Evolutionary conservation across 371 early-diverging fungal species (phyloP), one percentile per base, ranked within the genome.

Genomic region (Capniomyces stellatus): DNA sequence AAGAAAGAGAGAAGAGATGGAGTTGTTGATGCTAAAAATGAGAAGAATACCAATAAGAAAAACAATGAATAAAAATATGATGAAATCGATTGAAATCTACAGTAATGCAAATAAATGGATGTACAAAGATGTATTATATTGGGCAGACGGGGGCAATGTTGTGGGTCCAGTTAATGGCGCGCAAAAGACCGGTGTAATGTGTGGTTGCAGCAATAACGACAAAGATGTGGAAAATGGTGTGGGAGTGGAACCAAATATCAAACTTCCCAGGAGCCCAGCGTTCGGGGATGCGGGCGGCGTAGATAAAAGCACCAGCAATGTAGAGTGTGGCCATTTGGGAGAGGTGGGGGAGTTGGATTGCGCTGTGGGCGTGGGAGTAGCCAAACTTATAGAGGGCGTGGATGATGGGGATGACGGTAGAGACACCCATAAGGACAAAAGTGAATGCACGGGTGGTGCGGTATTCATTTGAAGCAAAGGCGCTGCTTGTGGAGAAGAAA

Each of bases 141-240:
- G n/a, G n/a, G n/a, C n/a, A n/a, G n/a, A n/a, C n/a, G n/a, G n/a
- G n/a, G n/a, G n/a, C n/a, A n/a, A 41, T 41, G 41, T 21, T 52
- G 30, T 69, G 69, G 10, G 59, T 62, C 66, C 62, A 78, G 35
- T 52, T 60, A 57, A 65, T 64, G 21, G 87, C 83, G 28, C 66
- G 60, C 46, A 76, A 69, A 12, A 89, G 79, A 43, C 87, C 92
- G 35, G 78, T 47, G 54, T 83, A 90, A 59, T 91, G 92, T 41
- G 75, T 56, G 0, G 74, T 40, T 8, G 85, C 76, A 3, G 87
- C 93, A n/a, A 76, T 56, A 3, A 89, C 71, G 0, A 91, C 92
- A 52, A 80, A 78, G 0, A 83, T 28, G 55, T 92, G 93, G 55
- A 87, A 92, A 47, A 92, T 88, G 68, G 90, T 91, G 65, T 92